phyloP scores from a whole-genome alignment of 129 eudicot genomes.

The Escallonia herrerae region DNA sequence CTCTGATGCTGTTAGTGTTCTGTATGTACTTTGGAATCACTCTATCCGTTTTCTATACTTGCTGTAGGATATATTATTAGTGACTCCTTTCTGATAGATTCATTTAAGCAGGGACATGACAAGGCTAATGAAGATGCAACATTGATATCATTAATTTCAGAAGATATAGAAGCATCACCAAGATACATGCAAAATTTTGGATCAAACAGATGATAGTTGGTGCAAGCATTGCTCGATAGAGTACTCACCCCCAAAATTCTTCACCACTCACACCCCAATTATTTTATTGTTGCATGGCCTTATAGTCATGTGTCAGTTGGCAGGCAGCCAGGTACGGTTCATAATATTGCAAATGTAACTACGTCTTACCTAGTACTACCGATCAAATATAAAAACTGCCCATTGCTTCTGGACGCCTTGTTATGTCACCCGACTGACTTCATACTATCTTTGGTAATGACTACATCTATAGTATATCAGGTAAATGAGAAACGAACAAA shows the following conservation, averaged over 20 bases:
- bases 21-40: too few species aligned
- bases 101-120: conserved; percentile 24
- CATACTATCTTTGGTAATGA: background rate
- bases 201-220: conserved; percentile 22
- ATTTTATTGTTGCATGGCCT: conserved; percentile 5
- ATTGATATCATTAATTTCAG: conserved; percentile 31
- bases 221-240: conserved; percentile 10
- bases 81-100: background rate
- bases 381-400: too few species aligned
- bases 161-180: conserved; percentile 33
- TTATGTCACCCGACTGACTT: background rate
- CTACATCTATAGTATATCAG: background rate
- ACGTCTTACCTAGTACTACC: background rate
- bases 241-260: conserved; percentile 10
- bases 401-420: too few species aligned
- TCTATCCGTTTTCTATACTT: too few species aligned
- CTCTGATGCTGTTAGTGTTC: background rate
- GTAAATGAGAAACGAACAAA: background rate
- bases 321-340: conserved; percentile 1
- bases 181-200: conserved; percentile 14
- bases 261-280: background rate
- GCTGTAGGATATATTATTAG: too few species aligned
- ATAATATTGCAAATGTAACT: conserved; percentile 1
- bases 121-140: conserved; percentile 29
- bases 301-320: conserved; percentile 1